Percentiles rank a stretch among this genome's conserved stretches.
phyloP scores from a whole-genome alignment of 371 early-diverging fungal genomes.

The Apophysomyces sp. region DNA sequence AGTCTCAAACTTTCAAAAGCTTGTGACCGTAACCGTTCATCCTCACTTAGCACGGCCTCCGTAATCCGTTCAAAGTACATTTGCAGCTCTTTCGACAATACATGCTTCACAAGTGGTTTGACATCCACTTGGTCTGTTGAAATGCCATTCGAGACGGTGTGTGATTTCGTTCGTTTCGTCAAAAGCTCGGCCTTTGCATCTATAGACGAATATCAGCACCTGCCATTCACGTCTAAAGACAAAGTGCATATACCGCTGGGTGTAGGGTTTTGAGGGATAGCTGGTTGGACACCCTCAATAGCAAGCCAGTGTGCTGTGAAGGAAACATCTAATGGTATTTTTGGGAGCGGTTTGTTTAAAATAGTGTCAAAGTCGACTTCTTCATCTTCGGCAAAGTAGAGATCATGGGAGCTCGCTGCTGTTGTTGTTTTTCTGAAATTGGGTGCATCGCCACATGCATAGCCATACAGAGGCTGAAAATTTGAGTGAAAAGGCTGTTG shows the following conservation, averaged over 20 bases:
- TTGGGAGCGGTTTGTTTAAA: conserved; percentile 90
- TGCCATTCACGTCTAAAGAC: background rate
- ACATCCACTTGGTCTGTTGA: conserved; percentile 63
- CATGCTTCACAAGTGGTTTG: conserved; percentile 88
- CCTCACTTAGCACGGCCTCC: conserved; percentile 77
- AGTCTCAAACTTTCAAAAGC: conserved; percentile 86
- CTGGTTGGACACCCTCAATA: conserved; percentile 99
- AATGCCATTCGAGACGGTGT: conserved; percentile 30
- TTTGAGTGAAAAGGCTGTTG: background rate
- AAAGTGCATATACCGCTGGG: conserved; percentile 58
- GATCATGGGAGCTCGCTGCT: conserved; percentile 48
- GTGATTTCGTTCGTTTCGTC: conserved; percentile 53
- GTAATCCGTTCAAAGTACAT: conserved; percentile 97
- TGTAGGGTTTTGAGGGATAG: conserved; percentile 98
- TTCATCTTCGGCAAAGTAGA: conserved; percentile 97
- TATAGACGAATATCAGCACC: background rate
- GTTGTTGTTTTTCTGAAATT: conserved; percentile 73
- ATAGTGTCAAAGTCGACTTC: conserved; percentile 95
- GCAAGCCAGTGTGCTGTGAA: conserved; percentile 99
- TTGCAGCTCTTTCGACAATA: conserved; percentile 94
- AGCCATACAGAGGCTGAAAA: conserved; percentile 93
- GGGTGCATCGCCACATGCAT: conserved; percentile 74
- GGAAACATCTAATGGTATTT: conserved; percentile 87
- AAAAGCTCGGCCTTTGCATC: conserved; percentile 60
- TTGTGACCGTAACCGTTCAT: conserved; percentile 69